Base-by-base conservation (phyloP, 805 yeast species). In the Candida methanosorbosa region DNA sequence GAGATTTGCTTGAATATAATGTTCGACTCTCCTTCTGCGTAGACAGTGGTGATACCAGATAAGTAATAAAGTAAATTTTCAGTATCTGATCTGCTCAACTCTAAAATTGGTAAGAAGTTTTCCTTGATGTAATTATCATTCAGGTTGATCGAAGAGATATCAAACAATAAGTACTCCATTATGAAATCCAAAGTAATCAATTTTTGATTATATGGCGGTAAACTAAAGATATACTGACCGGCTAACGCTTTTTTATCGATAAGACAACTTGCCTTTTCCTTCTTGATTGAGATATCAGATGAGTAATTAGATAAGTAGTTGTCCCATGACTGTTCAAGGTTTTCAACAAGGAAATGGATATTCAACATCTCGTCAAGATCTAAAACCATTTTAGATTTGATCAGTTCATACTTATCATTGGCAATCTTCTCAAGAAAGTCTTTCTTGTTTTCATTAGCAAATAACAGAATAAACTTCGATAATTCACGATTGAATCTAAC, bases 401-500 rank as follows among this genome's bases (percentile, higher is more conserved):
- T 17, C 2, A 49, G 39, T 3, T 60, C 54, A 18, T 71, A 46
- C 12, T 53, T 48, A 1, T 56, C 42, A 4, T 55, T 46, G 35
- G 56, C 52, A n/a, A n/a, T n/a, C 11, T 56, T 46, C 29, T 68
- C 75, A 17, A 56, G 23, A 13, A 56, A 52, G 4, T 64, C 70
- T 6, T 52, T 46, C 6, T 59, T 50, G 16, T 54, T 50, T 14
- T 70, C 72, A 6, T 45, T 45, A 36, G 69, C 72, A 18, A 68
- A 64, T 7, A 58, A 41, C 7, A 66, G 54, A 16, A 79, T 54
- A 43, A 83, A 76, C 39, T 63, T 74, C 9, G 81, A 72, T 9
- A 77, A 61, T 34, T 80, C 79, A 15, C 59, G 43, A 30, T 49
- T 53, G 14, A 67, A 37, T 40, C 55, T 67, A 25, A 20, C 17